Evolutionary conservation across 257 asterid genomes (phyloP).

Genomic region (Thymus mandschuricus): DNA sequence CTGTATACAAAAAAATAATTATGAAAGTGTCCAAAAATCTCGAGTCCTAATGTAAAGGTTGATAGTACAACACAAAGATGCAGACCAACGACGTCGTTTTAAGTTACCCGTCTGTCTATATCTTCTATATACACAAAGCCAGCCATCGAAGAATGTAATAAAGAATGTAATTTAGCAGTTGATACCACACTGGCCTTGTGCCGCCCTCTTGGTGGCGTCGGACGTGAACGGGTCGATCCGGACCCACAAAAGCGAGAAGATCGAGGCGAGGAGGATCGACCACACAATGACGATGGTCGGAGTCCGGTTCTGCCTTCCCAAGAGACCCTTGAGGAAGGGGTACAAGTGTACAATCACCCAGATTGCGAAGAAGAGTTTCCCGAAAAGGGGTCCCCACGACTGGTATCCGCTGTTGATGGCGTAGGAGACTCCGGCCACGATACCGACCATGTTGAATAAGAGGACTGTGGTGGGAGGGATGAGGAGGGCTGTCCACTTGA

Average conservation of each 20-base stretch:
- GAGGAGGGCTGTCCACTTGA: conserved; percentile 90
- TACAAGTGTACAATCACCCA: conserved; percentile 93
- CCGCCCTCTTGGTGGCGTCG: conserved; percentile 45
- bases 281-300: conserved; percentile 96
- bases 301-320: conserved; percentile 85
- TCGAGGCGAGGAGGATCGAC: conserved; percentile 92
- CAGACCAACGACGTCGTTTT: conserved; percentile 5
- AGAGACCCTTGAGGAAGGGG: conserved; percentile 86
- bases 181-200: conserved; percentile 78
- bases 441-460: conserved; percentile 73
- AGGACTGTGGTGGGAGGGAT: conserved; percentile 92
- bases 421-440: conserved; percentile 85
- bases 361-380: conserved; percentile 74
- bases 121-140: conserved; percentile 31
- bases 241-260: conserved; percentile 92
- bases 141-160: neutral
- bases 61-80: conserved; percentile 18
- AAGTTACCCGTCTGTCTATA: conserved; percentile 27
- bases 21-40: conserved; percentile 20
- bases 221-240: conserved; percentile 86
- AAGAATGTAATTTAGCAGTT: conserved; percentile 48
- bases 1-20: conserved; percentile 18
- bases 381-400: conserved; percentile 91
- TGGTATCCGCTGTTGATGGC: conserved; percentile 91
- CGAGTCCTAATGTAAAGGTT: conserved; percentile 7